These are phyloP conservation scores for Mimosa bimucronata DNA, from an alignment of 306 rosid genomes.

Conservation along the genomic window DNA sequence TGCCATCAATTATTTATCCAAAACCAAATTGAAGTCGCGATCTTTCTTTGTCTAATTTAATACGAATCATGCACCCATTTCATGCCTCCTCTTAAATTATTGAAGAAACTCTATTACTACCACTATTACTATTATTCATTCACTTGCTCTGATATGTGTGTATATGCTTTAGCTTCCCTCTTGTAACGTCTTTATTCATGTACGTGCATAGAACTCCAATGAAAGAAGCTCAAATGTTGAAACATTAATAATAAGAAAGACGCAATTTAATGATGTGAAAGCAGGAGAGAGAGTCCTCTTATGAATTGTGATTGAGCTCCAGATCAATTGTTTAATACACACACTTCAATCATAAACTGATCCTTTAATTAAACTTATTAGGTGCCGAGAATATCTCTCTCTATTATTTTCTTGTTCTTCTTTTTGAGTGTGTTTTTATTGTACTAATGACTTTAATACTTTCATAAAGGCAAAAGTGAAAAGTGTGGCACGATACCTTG, in stretches of 20 bases:
- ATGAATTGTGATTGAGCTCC: not conserved
- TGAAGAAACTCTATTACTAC: conserved; percentile 37
- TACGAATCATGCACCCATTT: conserved; percentile 44
- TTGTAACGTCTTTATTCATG: conserved; percentile 8
- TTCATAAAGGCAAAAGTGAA: conserved; percentile 35
- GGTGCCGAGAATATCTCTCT: not conserved
- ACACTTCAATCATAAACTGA: not conserved
- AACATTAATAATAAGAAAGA: not conserved
- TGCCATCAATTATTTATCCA: conserved; percentile 44
- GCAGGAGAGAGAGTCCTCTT: not conserved
- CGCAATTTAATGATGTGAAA: too few species aligned
- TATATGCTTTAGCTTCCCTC: not conserved
- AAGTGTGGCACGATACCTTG: conserved; percentile 28
- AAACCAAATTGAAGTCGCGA: conserved; percentile 13
- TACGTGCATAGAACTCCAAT: conserved; percentile 35
- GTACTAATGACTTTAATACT: conserved; percentile 32
- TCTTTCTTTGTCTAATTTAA: conserved; percentile 51
- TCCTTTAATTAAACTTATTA: not conserved
- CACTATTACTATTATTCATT: conserved; percentile 43
- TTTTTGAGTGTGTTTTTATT: not conserved
- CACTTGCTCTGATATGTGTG: conserved; percentile 45
- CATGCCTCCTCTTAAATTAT: conserved; percentile 28
- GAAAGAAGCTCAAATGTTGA: conserved; percentile 25
- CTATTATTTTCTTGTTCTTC: not conserved
- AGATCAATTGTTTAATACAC: conserved; percentile 20